These are phyloP conservation scores for Ceratonia siliqua DNA, from an alignment of 306 rosid genomes.

Conservation along the genomic window DNA sequence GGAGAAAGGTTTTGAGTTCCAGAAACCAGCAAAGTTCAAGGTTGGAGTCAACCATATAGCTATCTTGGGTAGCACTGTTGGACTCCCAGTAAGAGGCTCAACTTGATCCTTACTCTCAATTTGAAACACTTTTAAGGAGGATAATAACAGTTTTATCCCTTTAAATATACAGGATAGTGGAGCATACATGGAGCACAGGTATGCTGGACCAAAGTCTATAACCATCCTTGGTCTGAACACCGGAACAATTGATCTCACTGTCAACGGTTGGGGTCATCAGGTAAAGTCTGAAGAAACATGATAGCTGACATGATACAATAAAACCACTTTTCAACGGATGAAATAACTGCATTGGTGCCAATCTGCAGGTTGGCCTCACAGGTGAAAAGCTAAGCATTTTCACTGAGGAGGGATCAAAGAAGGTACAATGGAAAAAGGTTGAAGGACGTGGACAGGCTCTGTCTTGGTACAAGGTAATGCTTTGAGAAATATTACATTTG, in stretches of 20 bases:
- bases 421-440: conserved; percentile 56
- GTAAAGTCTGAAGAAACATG: conserved; percentile 40
- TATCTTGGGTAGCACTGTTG: conserved; percentile 58
- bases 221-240: conserved; percentile 71
- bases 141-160: not conserved
- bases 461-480: conserved; percentile 88
- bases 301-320: not conserved
- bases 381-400: conserved; percentile 56
- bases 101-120: conserved; percentile 11
- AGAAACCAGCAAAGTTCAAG: conserved; percentile 38
- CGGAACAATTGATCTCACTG: conserved; percentile 67
- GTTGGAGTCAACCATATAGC: conserved; percentile 63
- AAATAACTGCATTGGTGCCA: conserved; percentile 9
- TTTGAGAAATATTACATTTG: too few species aligned
- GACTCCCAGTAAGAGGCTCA: conserved; percentile 79
- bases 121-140: conserved; percentile 2
- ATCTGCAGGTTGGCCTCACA: conserved; percentile 59
- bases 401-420: conserved; percentile 64
- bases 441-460: conserved; percentile 41
- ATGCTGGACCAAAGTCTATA: conserved; percentile 65
- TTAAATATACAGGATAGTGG: conserved; percentile 73
- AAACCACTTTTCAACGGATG: not conserved
- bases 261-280: conserved; percentile 84
- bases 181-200: conserved; percentile 97
- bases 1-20: conserved; percentile 58